phyloP scores from a whole-genome alignment of 2,329 filamentous ascomycete species.

The Monosporascus ibericus region DNA sequence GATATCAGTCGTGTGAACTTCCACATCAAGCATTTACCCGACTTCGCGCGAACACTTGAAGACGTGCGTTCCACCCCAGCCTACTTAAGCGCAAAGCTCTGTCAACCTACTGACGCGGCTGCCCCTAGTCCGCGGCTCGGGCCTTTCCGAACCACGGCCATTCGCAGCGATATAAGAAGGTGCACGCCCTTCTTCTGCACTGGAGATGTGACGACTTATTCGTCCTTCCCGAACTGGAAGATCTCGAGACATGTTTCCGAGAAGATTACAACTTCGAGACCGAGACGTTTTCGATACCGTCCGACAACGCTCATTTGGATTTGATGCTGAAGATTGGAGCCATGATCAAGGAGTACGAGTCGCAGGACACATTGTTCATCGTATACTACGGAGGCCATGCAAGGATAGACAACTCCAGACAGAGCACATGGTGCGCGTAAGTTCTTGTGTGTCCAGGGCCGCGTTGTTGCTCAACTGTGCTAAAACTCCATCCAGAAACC shows the following conservation, averaged over 20 bases:
- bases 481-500: constrained; percentile 30
- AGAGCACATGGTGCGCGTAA: constrained; percentile 56
- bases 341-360: constrained; percentile 51
- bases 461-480: not conserved
- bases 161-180: constrained; percentile 49
- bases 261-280: constrained; percentile 52
- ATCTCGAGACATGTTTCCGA: constrained; percentile 47
- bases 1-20: constrained; percentile 53
- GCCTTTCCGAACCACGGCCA: constrained; percentile 52
- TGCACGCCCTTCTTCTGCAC: constrained; percentile 48
- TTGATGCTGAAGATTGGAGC: constrained; percentile 51
- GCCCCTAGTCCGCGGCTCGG: constrained; percentile 42
- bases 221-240: constrained; percentile 51
- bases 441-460: constrained; percentile 18
- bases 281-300: constrained; percentile 52
- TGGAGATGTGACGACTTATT: constrained; percentile 55
- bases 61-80: constrained; percentile 34
- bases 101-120: constrained; percentile 5
- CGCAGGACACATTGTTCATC: constrained; percentile 49
- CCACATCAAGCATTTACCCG: constrained; percentile 50
- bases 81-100: not conserved
- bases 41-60: constrained; percentile 49
- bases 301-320: constrained; percentile 52
- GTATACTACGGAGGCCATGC: constrained; percentile 57
- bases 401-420: constrained; percentile 51